These are phyloP conservation scores for Helianthus tuberosus DNA, from an alignment of 129 eudicot genomes.

Conservation along the genomic window DNA sequence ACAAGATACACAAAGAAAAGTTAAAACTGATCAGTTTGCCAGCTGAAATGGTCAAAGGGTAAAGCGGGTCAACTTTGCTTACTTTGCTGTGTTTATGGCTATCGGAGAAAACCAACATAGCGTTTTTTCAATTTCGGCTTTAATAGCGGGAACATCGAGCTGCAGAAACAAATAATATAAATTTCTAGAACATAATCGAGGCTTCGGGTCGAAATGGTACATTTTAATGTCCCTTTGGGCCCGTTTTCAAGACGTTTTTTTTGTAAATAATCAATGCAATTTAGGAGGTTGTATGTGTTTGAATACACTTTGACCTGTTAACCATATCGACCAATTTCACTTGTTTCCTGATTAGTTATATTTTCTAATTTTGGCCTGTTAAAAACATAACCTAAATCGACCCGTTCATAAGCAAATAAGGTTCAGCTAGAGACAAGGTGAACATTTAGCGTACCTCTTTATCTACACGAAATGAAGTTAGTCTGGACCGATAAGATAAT, in stretches of 20 bases:
- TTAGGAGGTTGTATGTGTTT: not conserved
- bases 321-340: not conserved
- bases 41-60: not conserved
- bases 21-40: not conserved
- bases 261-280: not conserved
- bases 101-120: slow-evolving; percentile 86
- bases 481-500: slow-evolving; percentile 58
- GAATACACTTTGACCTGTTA: not conserved
- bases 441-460: slow-evolving; percentile 57
- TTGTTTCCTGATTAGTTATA: not conserved
- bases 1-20: slow-evolving; percentile 10
- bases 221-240: not conserved
- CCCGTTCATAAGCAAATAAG: too few relatives aligned
- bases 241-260: not conserved
- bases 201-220: not conserved
- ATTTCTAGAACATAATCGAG: not conserved
- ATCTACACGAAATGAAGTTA: slow-evolving; percentile 56
- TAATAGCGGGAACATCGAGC: slow-evolving; percentile 62
- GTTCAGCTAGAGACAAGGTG: not conserved
- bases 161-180: slow-evolving; percentile 28
- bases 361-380: not conserved
- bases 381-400: not conserved
- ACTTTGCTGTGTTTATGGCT: slow-evolving; percentile 86
- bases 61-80: slow-evolving; percentile 24
- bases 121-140: slow-evolving; percentile 84